Percentiles rank a stretch among this genome's conserved stretches.
phyloP scores from a whole-genome alignment of 2,329 filamentous ascomycete species.

The Trichoderma polysporum region DNA sequence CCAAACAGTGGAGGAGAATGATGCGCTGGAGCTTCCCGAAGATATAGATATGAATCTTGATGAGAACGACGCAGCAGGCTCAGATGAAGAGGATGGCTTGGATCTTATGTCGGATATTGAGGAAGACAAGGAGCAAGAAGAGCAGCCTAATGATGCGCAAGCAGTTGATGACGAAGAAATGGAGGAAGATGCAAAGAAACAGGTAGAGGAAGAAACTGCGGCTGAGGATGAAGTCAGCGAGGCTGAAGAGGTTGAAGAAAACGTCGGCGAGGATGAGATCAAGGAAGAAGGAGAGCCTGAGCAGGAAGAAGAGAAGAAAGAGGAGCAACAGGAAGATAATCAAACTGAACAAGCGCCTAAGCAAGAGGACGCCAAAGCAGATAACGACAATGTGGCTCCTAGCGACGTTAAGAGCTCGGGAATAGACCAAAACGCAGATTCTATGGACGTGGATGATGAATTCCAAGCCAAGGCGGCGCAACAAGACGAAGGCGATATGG shows the following conservation, averaged over 20 bases:
- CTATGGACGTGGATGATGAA: conserved; percentile 61
- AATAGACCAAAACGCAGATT: conserved; percentile 63
- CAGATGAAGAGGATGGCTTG: conserved; percentile 56
- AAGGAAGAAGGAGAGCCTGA: conserved; percentile 44
- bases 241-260: conserved; percentile 52
- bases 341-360: conserved; percentile 42
- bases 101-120: conserved; percentile 58
- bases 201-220: conserved; percentile 38
- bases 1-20: conserved; percentile 76
- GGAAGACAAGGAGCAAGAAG: conserved; percentile 42
- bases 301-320: conserved; percentile 55
- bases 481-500: conserved; percentile 64
- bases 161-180: conserved; percentile 38
- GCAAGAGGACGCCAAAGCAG: conserved; percentile 50
- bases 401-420: conserved; percentile 65
- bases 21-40: conserved; percentile 80
- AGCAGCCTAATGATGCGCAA: conserved; percentile 40
- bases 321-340: conserved; percentile 45
- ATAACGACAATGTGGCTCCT: conserved; percentile 61
- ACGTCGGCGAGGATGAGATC: conserved; percentile 42
- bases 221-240: conserved; percentile 58
- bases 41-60: conserved; percentile 85
- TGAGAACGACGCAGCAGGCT: conserved; percentile 58
- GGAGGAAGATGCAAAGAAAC: conserved; percentile 39
- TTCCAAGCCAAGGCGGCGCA: conserved; percentile 61